A percentile compares a stretch with the other conserved stretches of the same genome.
These are phyloP conservation scores for Cladosporium oxysporum DNA, from an alignment of 2,329 filamentous ascomycete species.

Conservation along the genomic window DNA sequence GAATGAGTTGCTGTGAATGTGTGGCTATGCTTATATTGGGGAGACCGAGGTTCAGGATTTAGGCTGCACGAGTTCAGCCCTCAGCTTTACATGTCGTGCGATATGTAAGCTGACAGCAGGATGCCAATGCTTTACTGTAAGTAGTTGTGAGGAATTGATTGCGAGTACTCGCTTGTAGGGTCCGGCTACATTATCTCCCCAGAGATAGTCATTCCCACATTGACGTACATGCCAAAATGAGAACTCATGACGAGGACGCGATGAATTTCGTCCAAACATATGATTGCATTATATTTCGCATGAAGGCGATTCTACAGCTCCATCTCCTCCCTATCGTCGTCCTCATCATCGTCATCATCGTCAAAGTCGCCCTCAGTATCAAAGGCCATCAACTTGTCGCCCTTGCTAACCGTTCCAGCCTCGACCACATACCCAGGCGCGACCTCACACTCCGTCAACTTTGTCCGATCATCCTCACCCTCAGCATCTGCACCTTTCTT, in stretches of 20 bases:
- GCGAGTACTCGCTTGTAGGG: neutral
- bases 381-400: conserved; percentile 62
- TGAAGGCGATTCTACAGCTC: conserved; percentile 5
- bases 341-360: conserved; percentile 29
- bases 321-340: conserved; percentile 13
- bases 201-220: neutral
- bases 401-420: conserved; percentile 69
- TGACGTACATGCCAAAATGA: neutral
- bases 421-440: conserved; percentile 82
- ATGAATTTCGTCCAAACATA: neutral
- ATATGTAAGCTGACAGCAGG: conserved; percentile 3
- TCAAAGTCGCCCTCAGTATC: conserved; percentile 33
- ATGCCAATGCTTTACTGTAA: neutral
- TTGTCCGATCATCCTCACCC: conserved; percentile 44
- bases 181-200: neutral
- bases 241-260: neutral
- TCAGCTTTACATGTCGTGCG: neutral
- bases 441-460: conserved; percentile 87
- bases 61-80: neutral
- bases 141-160: neutral
- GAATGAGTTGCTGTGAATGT: neutral
- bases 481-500: conserved; percentile 52
- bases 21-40: neutral
- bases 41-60: neutral
- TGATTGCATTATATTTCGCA: neutral